phyloP scores from a whole-genome alignment of 345 rosid genomes.

The Aethionema arabicum region DNA sequence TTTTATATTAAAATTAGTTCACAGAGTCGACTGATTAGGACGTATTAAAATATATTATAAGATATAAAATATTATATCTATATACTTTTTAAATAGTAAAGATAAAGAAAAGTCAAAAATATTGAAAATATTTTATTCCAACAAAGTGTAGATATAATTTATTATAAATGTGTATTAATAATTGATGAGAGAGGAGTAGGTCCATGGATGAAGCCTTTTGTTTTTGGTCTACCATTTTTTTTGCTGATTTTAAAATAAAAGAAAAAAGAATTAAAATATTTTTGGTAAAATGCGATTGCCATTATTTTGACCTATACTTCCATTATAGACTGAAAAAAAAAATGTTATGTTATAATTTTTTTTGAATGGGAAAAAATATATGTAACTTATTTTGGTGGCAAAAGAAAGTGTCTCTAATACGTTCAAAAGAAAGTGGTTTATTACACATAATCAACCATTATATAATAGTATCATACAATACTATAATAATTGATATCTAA shows the following conservation, averaged over 20 bases:
- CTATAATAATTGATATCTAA: conserved; percentile 17
- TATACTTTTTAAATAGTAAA: neutral
- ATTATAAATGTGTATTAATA: conserved; percentile 15
- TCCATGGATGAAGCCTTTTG: conserved; percentile 19
- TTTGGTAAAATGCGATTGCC: conserved; percentile 12
- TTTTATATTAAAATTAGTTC: conserved; percentile 24
- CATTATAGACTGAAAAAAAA: conserved; percentile 28
- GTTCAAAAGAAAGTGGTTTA: conserved; percentile 35
- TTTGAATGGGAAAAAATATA: neutral
- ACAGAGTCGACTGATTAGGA: conserved; percentile 33
- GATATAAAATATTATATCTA: neutral
- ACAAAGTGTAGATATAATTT: conserved; percentile 22
- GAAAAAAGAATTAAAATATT: conserved; percentile 6
- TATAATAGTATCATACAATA: conserved; percentile 4
- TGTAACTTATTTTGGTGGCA: conserved; percentile 23
- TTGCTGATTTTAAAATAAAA: conserved; percentile 4
- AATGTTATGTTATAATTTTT: conserved; percentile 9
- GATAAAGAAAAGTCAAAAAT: conserved; percentile 34
- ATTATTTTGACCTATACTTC: conserved; percentile 33
- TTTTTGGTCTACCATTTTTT: conserved; percentile 10
- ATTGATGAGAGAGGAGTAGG: conserved; percentile 28
- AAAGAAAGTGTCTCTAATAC: conserved; percentile 31
- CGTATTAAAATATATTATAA: conserved; percentile 5
- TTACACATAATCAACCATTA: conserved; percentile 30
- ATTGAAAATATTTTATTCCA: conserved; percentile 12